These are phyloP conservation scores for Ehretia macrophylla DNA, from an alignment of 257 asterid species.

Conservation along the genomic window DNA sequence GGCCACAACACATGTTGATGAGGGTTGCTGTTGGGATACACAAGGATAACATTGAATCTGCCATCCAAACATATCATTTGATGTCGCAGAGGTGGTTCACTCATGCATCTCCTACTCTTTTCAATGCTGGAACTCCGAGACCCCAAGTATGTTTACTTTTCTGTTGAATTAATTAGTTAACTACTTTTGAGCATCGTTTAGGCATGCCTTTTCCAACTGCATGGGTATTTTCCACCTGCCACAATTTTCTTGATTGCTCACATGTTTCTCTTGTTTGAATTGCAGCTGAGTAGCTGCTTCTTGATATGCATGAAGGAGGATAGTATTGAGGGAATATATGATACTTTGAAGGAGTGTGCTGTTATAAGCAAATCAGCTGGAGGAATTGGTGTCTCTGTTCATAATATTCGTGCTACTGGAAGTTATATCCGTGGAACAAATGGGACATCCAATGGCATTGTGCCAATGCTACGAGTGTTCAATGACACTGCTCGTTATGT, in stretches of 20 bases:
- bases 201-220: neutral
- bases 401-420: slow-evolving; percentile 94
- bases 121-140: slow-evolving; percentile 95
- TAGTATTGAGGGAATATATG: slow-evolving; percentile 95
- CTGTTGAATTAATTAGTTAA: neutral
- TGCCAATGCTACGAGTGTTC: slow-evolving; percentile 93
- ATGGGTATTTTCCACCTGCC: neutral
- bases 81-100: slow-evolving; percentile 96
- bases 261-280: slow-evolving; percentile 1
- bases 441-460: slow-evolving; percentile 93
- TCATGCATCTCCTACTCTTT: slow-evolving; percentile 97
- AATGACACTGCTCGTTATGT: slow-evolving; percentile 96
- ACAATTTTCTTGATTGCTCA: neutral
- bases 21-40: slow-evolving; percentile 95
- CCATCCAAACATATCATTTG: slow-evolving; percentile 71
- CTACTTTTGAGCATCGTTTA: neutral
- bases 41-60: slow-evolving; percentile 78
- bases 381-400: slow-evolving; percentile 89
- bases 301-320: slow-evolving; percentile 95
- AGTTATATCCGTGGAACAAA: slow-evolving; percentile 97
- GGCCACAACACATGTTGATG: slow-evolving; percentile 99
- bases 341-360: slow-evolving; percentile 95
- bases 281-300: slow-evolving; percentile 96
- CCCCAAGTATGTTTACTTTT: slow-evolving; percentile 65
- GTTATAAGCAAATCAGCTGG: slow-evolving; percentile 99